phyloP scores from a whole-genome alignment of 1,139 yeast genomes.

The Debaryomyces nepalensis region DNA sequence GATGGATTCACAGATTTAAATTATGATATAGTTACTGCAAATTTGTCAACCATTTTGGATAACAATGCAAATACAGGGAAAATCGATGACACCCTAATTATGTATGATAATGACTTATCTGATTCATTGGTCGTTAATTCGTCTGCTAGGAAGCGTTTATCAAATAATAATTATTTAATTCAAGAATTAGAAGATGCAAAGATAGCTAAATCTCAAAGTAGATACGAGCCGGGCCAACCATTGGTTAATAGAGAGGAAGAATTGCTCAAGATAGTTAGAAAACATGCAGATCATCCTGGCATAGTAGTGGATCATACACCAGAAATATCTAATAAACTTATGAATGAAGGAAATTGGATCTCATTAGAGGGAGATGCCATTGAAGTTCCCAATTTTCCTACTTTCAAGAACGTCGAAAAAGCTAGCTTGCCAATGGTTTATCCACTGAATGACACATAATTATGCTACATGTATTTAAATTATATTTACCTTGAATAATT shows the following conservation, averaged over 20 bases:
- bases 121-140: slow-evolving; percentile 33
- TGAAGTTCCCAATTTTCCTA: slow-evolving; percentile 52
- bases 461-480: too few species aligned
- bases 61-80: slow-evolving; percentile 18
- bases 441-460: slow-evolving; percentile 23
- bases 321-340: slow-evolving; percentile 52
- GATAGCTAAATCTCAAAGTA: slow-evolving; percentile 13
- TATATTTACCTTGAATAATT: too few species aligned
- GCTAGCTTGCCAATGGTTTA: slow-evolving; percentile 44
- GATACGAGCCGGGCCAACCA: slow-evolving; percentile 5
- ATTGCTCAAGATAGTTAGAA: slow-evolving; percentile 36
- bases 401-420: slow-evolving; percentile 65
- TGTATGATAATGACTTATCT: slow-evolving; percentile 30
- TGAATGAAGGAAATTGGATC: slow-evolving; percentile 31
- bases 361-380: slow-evolving; percentile 26
- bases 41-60: slow-evolving; percentile 17
- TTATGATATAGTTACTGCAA: slow-evolving; percentile 30
- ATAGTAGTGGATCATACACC: slow-evolving; percentile 57
- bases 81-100: slow-evolving; percentile 28
- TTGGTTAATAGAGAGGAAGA: slow-evolving; percentile 27
- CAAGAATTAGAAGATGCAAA: slow-evolving; percentile 19
- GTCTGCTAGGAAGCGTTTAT: slow-evolving; percentile 29
- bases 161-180: slow-evolving; percentile 26
- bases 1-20: slow-evolving; percentile 39
- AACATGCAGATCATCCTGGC: slow-evolving; percentile 67